A percentile compares a stretch with the other conserved stretches of the same genome.
Evolutionary conservation across 2,329 filamentous ascomycete genomes (phyloP).

Genomic region (Microdochium nivale): DNA sequence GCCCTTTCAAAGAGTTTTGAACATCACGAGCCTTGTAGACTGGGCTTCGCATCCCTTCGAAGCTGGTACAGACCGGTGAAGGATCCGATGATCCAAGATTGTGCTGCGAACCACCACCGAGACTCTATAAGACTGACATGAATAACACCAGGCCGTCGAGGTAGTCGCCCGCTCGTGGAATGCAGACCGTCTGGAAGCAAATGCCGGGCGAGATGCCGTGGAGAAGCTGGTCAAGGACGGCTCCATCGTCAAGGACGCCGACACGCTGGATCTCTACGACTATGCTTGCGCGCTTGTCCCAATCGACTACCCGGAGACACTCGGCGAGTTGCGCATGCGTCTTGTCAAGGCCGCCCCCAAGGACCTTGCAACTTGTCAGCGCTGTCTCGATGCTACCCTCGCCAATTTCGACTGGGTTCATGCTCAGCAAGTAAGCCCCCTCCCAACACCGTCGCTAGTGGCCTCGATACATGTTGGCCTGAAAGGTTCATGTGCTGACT

Average conservation of each 20-base stretch:
- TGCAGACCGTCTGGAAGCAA: slow-evolving; percentile 38
- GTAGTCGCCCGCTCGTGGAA: slow-evolving; percentile 42
- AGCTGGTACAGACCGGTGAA: no score
- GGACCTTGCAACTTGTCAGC: slow-evolving; percentile 32
- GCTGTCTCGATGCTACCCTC: slow-evolving; percentile 40
- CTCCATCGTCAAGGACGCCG: slow-evolving; percentile 36
- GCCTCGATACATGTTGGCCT: neutral
- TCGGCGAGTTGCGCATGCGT: slow-evolving; percentile 40
- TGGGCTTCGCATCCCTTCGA: no score
- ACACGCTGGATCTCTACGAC: slow-evolving; percentile 44
- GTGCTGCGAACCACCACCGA: no score
- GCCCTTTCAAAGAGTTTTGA: no score
- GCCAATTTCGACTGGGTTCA: slow-evolving; percentile 46
- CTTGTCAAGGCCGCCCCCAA: slow-evolving; percentile 45
- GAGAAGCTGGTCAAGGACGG: slow-evolving; percentile 37
- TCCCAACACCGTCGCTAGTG: neutral
- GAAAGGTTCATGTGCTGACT: neutral
- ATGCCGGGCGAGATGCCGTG: slow-evolving; percentile 32
- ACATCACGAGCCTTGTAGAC: no score
- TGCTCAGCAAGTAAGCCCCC: slow-evolving; percentile 42
- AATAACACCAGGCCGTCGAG: slow-evolving; percentile 15
- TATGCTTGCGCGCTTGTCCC: slow-evolving; percentile 38
- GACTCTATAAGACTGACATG: slow-evolving; percentile 23
- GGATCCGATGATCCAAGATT: no score
- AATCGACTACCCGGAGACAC: slow-evolving; percentile 33